A percentile compares a stretch with the other conserved stretches of the same genome.
Conservation (phyloP, 2,329 filamentous ascomycete species). For the Tolypocladium sp. region DNA sequence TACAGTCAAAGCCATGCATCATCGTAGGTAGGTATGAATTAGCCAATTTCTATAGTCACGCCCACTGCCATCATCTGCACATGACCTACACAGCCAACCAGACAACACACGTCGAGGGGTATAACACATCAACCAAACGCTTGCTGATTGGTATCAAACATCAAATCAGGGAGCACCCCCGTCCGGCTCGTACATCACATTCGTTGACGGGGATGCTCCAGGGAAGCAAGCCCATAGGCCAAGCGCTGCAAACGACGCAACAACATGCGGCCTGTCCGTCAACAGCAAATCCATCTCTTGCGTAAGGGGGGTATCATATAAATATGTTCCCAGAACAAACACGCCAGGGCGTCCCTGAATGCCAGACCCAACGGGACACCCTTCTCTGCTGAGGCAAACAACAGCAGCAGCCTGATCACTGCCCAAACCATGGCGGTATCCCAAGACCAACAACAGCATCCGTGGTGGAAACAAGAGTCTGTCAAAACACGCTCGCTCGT, state of each 20-base stretch:
- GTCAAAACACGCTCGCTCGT: slow-evolving; percentile 8
- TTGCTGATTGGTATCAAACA: not conserved
- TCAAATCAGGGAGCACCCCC: not conserved
- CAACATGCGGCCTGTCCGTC: not conserved
- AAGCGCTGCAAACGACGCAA: not conserved
- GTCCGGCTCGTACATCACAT: not conserved
- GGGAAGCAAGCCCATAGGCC: not conserved
- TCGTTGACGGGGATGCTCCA: not conserved
- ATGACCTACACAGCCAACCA: no score
- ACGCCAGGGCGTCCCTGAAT: not conserved
- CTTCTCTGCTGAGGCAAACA: not conserved
- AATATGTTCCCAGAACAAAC: not conserved
- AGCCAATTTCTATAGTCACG: not conserved
- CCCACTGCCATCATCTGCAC: not conserved
- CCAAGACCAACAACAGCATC: not conserved
- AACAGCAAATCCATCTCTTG: not conserved
- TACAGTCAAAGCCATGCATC: not conserved
- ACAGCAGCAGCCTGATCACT: not conserved
- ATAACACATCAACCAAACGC: not conserved
- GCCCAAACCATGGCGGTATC: not conserved
- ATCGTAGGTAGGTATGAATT: not conserved
- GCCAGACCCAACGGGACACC: not conserved
- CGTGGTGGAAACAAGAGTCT: slow-evolving; percentile 1
- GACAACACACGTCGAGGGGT: not conserved
- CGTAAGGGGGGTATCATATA: not conserved